A percentile compares a stretch with the other conserved stretches of the same genome.
These are phyloP conservation scores for Candida namnaoensis DNA, from an alignment of 805 yeast species.

Conservation along the genomic window DNA sequence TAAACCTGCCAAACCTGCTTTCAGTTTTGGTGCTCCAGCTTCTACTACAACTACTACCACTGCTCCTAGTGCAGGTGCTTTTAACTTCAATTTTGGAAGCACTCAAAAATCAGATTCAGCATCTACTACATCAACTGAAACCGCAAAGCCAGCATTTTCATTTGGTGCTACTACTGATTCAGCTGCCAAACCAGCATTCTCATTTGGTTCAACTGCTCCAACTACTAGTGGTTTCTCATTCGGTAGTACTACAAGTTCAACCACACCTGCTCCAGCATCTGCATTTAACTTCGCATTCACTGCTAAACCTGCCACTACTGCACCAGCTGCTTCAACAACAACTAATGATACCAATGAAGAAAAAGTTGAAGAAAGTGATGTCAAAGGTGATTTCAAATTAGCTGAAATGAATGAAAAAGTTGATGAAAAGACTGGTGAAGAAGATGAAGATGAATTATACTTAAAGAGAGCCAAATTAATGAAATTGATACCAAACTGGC, in stretches of 20 bases:
- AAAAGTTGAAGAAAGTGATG: slow-evolving; percentile 33
- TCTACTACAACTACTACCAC: too few relatives aligned
- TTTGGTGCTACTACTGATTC: slow-evolving; percentile 11
- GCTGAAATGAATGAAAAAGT: slow-evolving; percentile 40
- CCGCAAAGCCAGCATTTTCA: slow-evolving; percentile 13
- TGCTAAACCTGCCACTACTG: slow-evolving; percentile 7
- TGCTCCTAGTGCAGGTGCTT: too few relatives aligned
- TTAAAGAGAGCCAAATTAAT: slow-evolving; percentile 67
- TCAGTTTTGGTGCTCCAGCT: too few relatives aligned
- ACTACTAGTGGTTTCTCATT: slow-evolving; percentile 11
- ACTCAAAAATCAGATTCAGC: not conserved
- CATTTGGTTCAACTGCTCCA: slow-evolving; percentile 9
- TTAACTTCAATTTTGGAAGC: too few relatives aligned
- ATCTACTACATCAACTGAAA: slow-evolving; percentile 1
- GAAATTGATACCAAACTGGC: slow-evolving; percentile 44
- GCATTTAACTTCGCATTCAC: slow-evolving; percentile 14
- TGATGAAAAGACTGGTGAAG: slow-evolving; percentile 73
- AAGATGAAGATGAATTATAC: slow-evolving; percentile 57
- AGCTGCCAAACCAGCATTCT: slow-evolving; percentile 12
- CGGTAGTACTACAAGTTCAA: slow-evolving; percentile 7
- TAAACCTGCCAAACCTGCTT: too few relatives aligned
- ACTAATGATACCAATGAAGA: slow-evolving; percentile 14
- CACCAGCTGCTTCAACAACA: slow-evolving; percentile 10
- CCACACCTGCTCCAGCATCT: slow-evolving; percentile 3
- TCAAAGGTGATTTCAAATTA: slow-evolving; percentile 37